phyloP scores from a whole-genome alignment of 1,284 basidiomycete species.

The Tilletiopsis washingtonensis region DNA sequence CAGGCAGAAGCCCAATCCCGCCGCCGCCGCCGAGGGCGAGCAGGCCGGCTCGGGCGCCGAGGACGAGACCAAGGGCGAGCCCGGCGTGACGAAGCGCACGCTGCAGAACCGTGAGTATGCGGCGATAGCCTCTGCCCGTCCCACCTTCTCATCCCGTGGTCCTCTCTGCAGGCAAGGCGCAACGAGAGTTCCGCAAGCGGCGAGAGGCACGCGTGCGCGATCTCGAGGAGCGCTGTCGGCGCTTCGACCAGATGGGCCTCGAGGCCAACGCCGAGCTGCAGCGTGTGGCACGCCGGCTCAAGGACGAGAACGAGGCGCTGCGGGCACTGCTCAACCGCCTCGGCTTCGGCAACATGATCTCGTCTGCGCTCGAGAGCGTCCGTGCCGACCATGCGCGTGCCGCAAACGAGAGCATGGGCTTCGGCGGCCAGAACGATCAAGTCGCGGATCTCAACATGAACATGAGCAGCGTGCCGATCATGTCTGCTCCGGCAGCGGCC shows the following conservation, averaged over 20 bases:
- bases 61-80: conserved; percentile 20
- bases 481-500: no score
- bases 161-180: conserved; percentile 19
- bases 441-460: no score
- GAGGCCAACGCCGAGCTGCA: conserved; percentile 40
- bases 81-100: conserved; percentile 34
- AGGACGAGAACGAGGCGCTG: conserved; percentile 41
- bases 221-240: conserved; percentile 36
- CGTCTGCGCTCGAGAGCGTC: conserved; percentile 20
- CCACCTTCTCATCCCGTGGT: neutral
- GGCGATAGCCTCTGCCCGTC: neutral
- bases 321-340: conserved; percentile 31
- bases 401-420: no score
- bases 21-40: neutral
- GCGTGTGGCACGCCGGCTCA: conserved; percentile 27
- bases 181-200: conserved; percentile 40
- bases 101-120: conserved; percentile 26
- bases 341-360: conserved; percentile 33
- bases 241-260: conserved; percentile 40
- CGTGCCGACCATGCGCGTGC: conserved; percentile 1
- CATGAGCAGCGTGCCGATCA: no score
- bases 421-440: no score
- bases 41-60: neutral
- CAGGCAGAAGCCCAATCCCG: neutral
- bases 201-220: conserved; percentile 37